A percentile compares a stretch with the other conserved stretches of the same genome.
Conservation (phyloP, 2,329 filamentous ascomycete species). For the Didymella keratinophila region DNA sequence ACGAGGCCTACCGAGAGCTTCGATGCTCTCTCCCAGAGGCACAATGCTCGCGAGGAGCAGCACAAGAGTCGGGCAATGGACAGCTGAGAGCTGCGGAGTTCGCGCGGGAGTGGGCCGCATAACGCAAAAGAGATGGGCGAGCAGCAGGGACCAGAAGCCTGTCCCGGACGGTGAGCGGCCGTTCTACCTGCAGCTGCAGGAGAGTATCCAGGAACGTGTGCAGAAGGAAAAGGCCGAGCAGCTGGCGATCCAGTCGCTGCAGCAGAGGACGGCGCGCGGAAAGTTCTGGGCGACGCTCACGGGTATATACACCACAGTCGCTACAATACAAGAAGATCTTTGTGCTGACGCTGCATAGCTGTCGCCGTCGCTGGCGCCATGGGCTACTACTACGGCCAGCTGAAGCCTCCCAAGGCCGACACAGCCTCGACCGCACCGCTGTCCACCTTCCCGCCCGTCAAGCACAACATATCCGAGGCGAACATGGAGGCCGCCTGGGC, state of each 20-base stretch:
- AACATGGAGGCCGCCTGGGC: constrained; percentile 71
- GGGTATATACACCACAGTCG: constrained; percentile 23
- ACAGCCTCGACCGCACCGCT: constrained; percentile 66
- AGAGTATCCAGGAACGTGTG: constrained; percentile 66
- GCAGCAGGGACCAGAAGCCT: constrained; percentile 28
- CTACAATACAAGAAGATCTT: background rate
- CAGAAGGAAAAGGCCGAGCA: constrained; percentile 66
- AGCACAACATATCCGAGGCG: constrained; percentile 63
- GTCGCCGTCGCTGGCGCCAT: constrained; percentile 59
- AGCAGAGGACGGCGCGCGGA: constrained; percentile 45
- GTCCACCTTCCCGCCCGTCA: constrained; percentile 54
- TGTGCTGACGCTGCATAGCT: constrained; percentile 48
- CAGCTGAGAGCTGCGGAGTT: constrained; percentile 15
- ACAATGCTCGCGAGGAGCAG: background rate
- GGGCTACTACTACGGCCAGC: constrained; percentile 64
- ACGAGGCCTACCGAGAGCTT: constrained; percentile 11
- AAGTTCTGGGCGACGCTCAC: constrained; percentile 46
- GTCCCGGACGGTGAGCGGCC: constrained; percentile 50
- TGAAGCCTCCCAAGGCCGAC: constrained; percentile 57
- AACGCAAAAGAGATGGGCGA: constrained; percentile 49
- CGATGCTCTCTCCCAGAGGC: background rate
- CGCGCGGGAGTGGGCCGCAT: constrained; percentile 23
- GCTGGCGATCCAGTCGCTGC: constrained; percentile 45
- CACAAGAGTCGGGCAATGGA: background rate
- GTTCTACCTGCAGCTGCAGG: constrained; percentile 69